Conservation (phyloP, 2,329 filamentous ascomycete genomes). For the Paraphaeosphaeria sporulosa region DNA sequence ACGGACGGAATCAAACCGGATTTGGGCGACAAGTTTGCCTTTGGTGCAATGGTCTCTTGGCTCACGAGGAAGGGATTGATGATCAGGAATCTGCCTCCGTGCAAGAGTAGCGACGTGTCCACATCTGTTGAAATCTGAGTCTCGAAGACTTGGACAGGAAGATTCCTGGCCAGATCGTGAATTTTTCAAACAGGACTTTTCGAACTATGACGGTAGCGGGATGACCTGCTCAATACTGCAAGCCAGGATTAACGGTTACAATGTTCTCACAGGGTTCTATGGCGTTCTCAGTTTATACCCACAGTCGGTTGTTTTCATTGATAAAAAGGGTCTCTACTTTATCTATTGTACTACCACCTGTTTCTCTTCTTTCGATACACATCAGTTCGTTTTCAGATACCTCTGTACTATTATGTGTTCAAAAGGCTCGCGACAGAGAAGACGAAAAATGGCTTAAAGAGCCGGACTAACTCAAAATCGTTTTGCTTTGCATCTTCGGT, state of each 20-base stretch:
- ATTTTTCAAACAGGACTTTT: background rate
- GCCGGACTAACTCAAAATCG: no score
- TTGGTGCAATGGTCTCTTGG: constrained; percentile 7
- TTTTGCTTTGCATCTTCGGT: no score
- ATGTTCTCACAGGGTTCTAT: background rate
- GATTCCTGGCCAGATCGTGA: background rate
- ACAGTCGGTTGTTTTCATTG: background rate
- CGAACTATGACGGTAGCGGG: background rate
- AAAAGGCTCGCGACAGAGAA: background rate
- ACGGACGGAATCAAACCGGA: background rate
- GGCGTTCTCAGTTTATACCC: background rate
- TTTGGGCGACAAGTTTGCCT: background rate
- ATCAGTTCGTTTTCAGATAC: background rate
- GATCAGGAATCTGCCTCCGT: background rate
- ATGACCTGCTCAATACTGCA: background rate
- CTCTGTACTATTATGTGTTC: background rate
- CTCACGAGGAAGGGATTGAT: background rate
- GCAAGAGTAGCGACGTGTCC: background rate
- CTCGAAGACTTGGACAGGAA: background rate
- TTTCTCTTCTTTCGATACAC: background rate
- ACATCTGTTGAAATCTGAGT: background rate
- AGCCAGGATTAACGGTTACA: no score
- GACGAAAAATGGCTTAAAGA: no score
- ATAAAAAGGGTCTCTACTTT: background rate
- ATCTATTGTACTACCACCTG: constrained; percentile 2